Base-by-base conservation (phyloP, 345 rosid species). In the Ailanthus altissimus region DNA sequence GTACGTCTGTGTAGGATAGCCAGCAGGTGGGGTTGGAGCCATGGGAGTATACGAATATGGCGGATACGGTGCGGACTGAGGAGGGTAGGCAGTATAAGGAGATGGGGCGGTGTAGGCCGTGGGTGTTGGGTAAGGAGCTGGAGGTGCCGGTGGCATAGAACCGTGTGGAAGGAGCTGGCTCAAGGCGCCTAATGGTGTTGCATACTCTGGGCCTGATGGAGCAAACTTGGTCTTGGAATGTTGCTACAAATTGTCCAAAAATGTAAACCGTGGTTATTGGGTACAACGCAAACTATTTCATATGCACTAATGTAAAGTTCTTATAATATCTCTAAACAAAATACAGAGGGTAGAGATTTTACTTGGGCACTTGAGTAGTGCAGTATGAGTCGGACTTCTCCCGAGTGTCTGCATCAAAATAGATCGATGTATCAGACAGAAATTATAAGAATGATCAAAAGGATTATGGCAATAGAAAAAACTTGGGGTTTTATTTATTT, bases 301-400 rank as follows among this genome's bases (percentile, higher is more conserved):
- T 40, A 7, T 50, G n/a, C 16, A 1, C 13, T 9, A 26, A 13
- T 11, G 10, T 2, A n/a, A 28, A 32, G 21, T 53, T 20, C 21
- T 16, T 21, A 53, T 53, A 23, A n/a, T n/a, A 20, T 38, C 53
- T 3, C 15, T 18, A 42, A 75, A 53, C 40, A 66, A 45, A n/a
- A 11, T 3, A n/a, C 4, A 26, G 12, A 15, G 60, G 67, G 49
- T 57, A 14, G 54, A 66, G 63, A 40, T 68, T 2, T 38, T 77
- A 82, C 87, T 0, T 42, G 65, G 73, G 78, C 74, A 67, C 77
- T 78, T 16, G 87, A 20, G 53, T 78, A 82, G 73, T 88, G 86
- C 72, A 84, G 23, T 50, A 82, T 88, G 18, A 88, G 77, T 77
- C 89, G 69, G 43, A 88, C 82, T 73, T 88, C 87, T 46, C 90